Conservation (phyloP, 2,329 filamentous ascomycete species). For the Sclerotinia borealis region DNA sequence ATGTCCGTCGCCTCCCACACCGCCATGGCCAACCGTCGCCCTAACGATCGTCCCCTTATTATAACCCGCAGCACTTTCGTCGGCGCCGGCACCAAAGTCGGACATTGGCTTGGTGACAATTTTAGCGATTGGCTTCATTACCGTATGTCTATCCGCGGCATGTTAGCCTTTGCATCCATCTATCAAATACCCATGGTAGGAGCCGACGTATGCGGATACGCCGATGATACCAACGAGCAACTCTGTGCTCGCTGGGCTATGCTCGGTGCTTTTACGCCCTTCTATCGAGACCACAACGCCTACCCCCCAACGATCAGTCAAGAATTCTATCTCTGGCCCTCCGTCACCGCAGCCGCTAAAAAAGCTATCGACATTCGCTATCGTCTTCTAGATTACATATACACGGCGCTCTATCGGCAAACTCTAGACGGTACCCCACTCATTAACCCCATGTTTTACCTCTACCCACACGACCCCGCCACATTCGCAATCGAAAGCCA, state of each 20-base stretch:
- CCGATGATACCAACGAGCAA: conserved; percentile 56
- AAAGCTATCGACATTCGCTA: conserved; percentile 70
- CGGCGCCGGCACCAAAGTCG: conserved; percentile 59
- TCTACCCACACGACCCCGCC: conserved; percentile 51
- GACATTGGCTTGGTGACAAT: conserved; percentile 58
- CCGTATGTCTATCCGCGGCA: conserved; percentile 50
- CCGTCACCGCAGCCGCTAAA: conserved; percentile 56
- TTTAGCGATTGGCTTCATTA: conserved; percentile 53
- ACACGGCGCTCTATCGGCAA: conserved; percentile 61
- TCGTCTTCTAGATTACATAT: conserved; percentile 71
- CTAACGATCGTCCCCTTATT: conserved; percentile 58
- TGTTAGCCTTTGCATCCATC: conserved; percentile 56
- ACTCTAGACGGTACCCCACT: conserved; percentile 56
- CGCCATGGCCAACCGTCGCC: conserved; percentile 62
- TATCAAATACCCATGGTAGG: conserved; percentile 66
- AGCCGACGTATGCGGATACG: conserved; percentile 74
- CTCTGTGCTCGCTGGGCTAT: conserved; percentile 72
- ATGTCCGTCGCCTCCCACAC: conserved; percentile 61
- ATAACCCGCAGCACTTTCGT: conserved; percentile 74
- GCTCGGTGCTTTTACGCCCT: conserved; percentile 67
- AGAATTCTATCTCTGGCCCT: conserved; percentile 67
- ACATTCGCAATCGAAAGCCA: conserved; percentile 44
- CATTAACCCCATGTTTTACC: conserved; percentile 65
- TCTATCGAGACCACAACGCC: conserved; percentile 69
- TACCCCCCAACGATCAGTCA: conserved; percentile 46